Evolutionary conservation across 75 land plant genomes (phyloP).

Genomic region (Ceratopteris richardii): DNA sequence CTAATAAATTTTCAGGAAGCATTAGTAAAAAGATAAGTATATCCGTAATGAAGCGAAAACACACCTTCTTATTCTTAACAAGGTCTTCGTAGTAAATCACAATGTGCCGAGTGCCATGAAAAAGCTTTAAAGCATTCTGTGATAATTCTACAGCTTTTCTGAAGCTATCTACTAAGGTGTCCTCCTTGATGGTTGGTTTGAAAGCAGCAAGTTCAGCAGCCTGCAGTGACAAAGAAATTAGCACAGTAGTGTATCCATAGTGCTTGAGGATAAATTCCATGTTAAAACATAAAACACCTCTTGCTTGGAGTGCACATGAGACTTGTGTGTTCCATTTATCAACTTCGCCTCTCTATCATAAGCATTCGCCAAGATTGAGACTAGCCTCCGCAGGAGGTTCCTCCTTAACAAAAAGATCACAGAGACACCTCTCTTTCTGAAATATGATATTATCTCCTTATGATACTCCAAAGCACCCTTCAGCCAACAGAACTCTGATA

Average conservation of each 20-base stretch:
- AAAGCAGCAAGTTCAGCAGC: slow-evolving; percentile 37
- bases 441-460: too few species aligned
- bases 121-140: slow-evolving; percentile 20
- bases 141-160: slow-evolving; percentile 18
- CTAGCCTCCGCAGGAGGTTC: too few species aligned
- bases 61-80: slow-evolving; percentile 9
- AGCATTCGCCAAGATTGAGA: slow-evolving; percentile 36
- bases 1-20: too few species aligned
- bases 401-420: too few species aligned
- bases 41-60: too few species aligned
- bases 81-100: slow-evolving; percentile 44
- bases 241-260: not conserved
- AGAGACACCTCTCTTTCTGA: too few species aligned
- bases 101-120: slow-evolving; percentile 28
- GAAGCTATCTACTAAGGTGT: slow-evolving; percentile 20
- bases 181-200: slow-evolving; percentile 34
- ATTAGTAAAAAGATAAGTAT: too few species aligned
- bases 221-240: slow-evolving; percentile 14
- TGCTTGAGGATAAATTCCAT: not conserved
- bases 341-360: slow-evolving; percentile 35
- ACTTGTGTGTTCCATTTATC: slow-evolving; percentile 45
- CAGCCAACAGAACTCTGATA: too few species aligned
- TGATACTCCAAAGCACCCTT: too few species aligned
- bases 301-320: slow-evolving; percentile 45
- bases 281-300: slow-evolving; percentile 20